These are phyloP conservation scores for Furcasterigmium sp. DNA, from an alignment of 2,329 filamentous ascomycete species.

Conservation along the genomic window DNA sequence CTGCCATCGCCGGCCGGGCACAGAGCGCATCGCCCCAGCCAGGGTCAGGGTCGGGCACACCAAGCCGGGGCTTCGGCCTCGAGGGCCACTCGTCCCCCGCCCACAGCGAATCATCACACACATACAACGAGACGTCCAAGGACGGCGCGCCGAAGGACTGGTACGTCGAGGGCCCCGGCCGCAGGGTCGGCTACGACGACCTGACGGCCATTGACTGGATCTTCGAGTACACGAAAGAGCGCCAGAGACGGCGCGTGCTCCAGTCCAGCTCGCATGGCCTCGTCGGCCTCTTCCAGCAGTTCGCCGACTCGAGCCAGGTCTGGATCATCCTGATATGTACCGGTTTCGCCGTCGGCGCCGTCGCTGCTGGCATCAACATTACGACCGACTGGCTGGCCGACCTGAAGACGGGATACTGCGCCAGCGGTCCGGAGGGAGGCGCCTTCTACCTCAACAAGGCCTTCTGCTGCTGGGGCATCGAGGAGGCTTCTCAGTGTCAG, in stretches of 20 bases:
- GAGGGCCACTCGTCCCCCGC: slow-evolving; percentile 8
- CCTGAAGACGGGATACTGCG: slow-evolving; percentile 85
- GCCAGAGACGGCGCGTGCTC: slow-evolving; percentile 77
- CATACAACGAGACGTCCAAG: slow-evolving; percentile 24
- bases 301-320: slow-evolving; percentile 82
- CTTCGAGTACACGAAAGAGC: slow-evolving; percentile 95
- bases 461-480: slow-evolving; percentile 92
- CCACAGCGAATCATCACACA: not conserved
- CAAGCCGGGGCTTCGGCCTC: slow-evolving; percentile 15
- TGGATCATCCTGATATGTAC: slow-evolving; percentile 87
- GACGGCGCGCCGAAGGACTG: slow-evolving; percentile 62
- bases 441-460: slow-evolving; percentile 85
- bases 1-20: slow-evolving; percentile 35
- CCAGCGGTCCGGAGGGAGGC: slow-evolving; percentile 67
- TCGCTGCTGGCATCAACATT: slow-evolving; percentile 87
- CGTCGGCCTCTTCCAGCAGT: slow-evolving; percentile 64
- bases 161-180: slow-evolving; percentile 84
- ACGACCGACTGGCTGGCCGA: slow-evolving; percentile 91
- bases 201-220: slow-evolving; percentile 99
- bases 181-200: slow-evolving; percentile 91
- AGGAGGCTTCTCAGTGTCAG: slow-evolving; percentile 72
- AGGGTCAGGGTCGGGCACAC: slow-evolving; percentile 10
- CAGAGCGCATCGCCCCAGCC: slow-evolving; percentile 11
- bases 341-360: slow-evolving; percentile 73
- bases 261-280: slow-evolving; percentile 64